Percentiles rank a stretch among this genome's conserved stretches.
These are phyloP conservation scores for Hagleromyces aurorensis DNA, from an alignment of 805 yeast genomes.

Conservation along the genomic window DNA sequence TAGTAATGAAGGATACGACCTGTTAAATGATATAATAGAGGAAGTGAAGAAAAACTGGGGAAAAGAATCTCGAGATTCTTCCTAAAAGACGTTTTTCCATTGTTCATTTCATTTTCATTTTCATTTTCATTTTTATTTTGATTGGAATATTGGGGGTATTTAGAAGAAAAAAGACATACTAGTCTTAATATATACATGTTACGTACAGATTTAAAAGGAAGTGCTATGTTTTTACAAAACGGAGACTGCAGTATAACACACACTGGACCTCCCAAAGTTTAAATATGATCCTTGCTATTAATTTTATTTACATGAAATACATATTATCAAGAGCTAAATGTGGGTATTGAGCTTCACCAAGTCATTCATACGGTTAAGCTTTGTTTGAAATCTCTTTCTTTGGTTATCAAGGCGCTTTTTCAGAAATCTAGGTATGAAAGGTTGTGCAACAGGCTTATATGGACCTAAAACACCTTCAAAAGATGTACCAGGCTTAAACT, in stretches of 20 bases:
- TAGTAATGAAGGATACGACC: constrained; percentile 14
- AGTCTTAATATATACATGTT: too few species aligned
- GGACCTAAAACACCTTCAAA: constrained; percentile 63
- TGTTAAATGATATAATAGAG: constrained; percentile 15
- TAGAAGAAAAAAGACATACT: constrained; percentile 1
- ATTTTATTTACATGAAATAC: constrained; percentile 2
- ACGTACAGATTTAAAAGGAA: too few species aligned
- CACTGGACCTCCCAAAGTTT: too few species aligned
- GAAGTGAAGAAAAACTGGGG: constrained; percentile 7
- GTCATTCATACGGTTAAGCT: constrained; percentile 11
- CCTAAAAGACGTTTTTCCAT: neutral
- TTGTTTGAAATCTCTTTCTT: constrained; percentile 26
- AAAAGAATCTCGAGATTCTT: neutral
- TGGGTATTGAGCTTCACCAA: constrained; percentile 10
- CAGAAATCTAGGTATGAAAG: constrained; percentile 50
- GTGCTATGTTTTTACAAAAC: too few species aligned
- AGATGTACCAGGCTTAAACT: constrained; percentile 56
- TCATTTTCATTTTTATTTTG: neutral
- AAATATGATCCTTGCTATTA: too few species aligned
- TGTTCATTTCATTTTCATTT: neutral
- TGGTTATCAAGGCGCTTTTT: constrained; percentile 40
- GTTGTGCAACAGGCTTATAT: constrained; percentile 51
- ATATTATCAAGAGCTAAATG: constrained; percentile 1
- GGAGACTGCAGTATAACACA: too few species aligned
- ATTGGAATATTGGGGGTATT: neutral